phyloP scores from a whole-genome alignment of 352 stramenopile genomes.

The Phytophthora hibernalis region DNA sequence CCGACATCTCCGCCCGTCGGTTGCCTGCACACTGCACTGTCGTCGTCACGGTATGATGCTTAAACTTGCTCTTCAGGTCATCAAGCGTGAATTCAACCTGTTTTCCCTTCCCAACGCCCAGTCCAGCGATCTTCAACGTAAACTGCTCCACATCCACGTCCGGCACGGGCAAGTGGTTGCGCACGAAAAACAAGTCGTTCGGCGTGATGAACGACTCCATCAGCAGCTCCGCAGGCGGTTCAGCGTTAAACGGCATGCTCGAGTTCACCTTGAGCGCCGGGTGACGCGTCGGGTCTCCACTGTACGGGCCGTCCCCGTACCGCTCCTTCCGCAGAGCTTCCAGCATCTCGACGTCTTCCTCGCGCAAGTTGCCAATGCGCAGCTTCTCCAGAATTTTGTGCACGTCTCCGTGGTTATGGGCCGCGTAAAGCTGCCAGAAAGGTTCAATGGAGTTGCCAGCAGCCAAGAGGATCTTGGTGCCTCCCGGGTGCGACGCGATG shows the following conservation, averaged over 20 bases:
- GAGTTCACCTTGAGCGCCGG: slow-evolving; percentile 93
- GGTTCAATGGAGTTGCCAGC: slow-evolving; percentile 88
- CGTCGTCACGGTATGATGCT: slow-evolving; percentile 90
- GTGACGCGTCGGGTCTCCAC: slow-evolving; percentile 90
- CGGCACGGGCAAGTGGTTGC: slow-evolving; percentile 98
- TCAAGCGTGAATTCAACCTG: slow-evolving; percentile 61
- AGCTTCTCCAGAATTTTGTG: slow-evolving; percentile 93
- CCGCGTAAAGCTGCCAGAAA: slow-evolving; percentile 97
- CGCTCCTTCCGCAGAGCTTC: slow-evolving; percentile 83
- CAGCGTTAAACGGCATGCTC: slow-evolving; percentile 95
- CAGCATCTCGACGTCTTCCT: slow-evolving; percentile 89
- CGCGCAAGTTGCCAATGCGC: slow-evolving; percentile 89
- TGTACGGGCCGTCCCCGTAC: slow-evolving; percentile 94
- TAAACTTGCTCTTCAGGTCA: slow-evolving; percentile 95
- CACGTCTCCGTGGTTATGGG: slow-evolving; percentile 95
- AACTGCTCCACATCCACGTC: slow-evolving; percentile 74
- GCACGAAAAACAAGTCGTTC: slow-evolving; percentile 97
- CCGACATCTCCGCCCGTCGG: slow-evolving; percentile 93
- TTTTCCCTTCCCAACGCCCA: slow-evolving; percentile 59
- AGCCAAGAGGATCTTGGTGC: slow-evolving; percentile 90
- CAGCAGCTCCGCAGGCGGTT: slow-evolving; percentile 93
- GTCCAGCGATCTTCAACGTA: slow-evolving; percentile 70
- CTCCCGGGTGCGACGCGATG: slow-evolving; percentile 93
- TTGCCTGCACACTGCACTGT: slow-evolving; percentile 99
- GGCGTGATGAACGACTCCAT: slow-evolving; percentile 96